Base-by-base conservation (phyloP, 1,284 basidiomycete genomes). In the Ustilago lituana region DNA sequence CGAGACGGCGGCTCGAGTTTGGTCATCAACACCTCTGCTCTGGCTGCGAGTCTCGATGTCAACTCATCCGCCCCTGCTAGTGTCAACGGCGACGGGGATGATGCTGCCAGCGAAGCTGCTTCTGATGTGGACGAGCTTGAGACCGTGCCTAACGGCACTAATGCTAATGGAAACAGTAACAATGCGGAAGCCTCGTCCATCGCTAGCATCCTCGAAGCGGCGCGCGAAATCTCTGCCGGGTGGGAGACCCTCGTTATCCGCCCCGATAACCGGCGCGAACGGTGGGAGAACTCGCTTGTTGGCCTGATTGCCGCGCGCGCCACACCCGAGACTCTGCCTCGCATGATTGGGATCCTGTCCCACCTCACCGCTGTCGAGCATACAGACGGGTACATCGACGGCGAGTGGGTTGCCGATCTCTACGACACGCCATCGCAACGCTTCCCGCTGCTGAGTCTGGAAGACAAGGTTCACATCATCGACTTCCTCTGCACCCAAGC, bases 401-500 rank as follows among this genome's bases (percentile, higher is more conserved):
- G 62, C 24, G 48, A 54, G 37, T 73, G 54, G 49, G 45, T 64
- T n/a, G 65, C 67, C 32, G 71, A 76, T n/a, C 61, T 72, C 51
- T 85, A 69, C 76, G 56, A 60, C 27, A 65, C 57, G 4, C 60
- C 60, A 10, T 35, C 51, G 15, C 84, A 75, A 60, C 86, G 91
- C 33, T 98, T 96, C 79, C 86, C 89, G 52, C 82, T 86, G 7
- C 85, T 98, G 35, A 86, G 90, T 29, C 85, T 90, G 14, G 85
- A 85, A 46, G 91, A 96, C 81, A 92, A 93, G 78, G 87, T 98
- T 52, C 87, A 89, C 33, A 91, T 96, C 63, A 83, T 98, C 50
- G 85, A 88, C 9, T 97, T 95, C 83, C 86, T 98, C 84, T 91
- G 90, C 83, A 91, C 95, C 79, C 84, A 94, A 46, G 93, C 91